Percentiles rank a stretch among this genome's conserved stretches.
These are phyloP conservation scores for Bacterosira constricta DNA, from an alignment of 108 stramenopile genomes.

Conservation along the genomic window DNA sequence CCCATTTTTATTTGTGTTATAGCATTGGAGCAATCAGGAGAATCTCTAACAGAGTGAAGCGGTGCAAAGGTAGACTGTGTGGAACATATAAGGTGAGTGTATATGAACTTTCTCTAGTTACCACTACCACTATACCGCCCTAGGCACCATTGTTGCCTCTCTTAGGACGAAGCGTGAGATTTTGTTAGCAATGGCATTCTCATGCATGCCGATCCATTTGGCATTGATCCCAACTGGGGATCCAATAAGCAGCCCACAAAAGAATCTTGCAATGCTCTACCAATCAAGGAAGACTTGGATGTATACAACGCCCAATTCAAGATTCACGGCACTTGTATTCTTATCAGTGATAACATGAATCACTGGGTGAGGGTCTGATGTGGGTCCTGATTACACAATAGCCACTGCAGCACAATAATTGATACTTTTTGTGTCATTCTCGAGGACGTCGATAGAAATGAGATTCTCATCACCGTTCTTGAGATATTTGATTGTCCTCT, in stretches of 20 bases:
- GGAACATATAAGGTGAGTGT: too few relatives aligned
- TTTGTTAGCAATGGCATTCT: constrained; percentile 26
- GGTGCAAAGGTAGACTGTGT: too few relatives aligned
- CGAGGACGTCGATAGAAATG: constrained; percentile 6
- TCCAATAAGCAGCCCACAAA: constrained; percentile 15
- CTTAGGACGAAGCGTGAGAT: constrained; percentile 26
- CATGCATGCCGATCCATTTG: not conserved
- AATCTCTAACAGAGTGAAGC: too few relatives aligned
- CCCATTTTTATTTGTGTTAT: too few relatives aligned
- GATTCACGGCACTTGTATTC: too few relatives aligned
- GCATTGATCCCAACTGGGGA: constrained; percentile 16
- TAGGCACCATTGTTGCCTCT: too few relatives aligned
- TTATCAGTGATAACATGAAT: constrained; percentile 11
- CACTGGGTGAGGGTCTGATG: not conserved
- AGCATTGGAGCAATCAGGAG: too few relatives aligned
- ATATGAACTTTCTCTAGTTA: too few relatives aligned
- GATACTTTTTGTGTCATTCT: constrained; percentile 19
- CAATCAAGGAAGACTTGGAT: constrained; percentile 6
- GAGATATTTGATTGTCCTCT: not conserved
- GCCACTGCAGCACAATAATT: constrained; percentile 3
- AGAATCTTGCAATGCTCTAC: constrained; percentile 15
- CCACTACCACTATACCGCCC: too few relatives aligned
- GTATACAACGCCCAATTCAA: constrained; percentile 7
- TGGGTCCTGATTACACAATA: not conserved
- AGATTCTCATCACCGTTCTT: not conserved